Conservation (phyloP, 768 basidiomycete genomes). For the Termitomyces sp. region DNA sequence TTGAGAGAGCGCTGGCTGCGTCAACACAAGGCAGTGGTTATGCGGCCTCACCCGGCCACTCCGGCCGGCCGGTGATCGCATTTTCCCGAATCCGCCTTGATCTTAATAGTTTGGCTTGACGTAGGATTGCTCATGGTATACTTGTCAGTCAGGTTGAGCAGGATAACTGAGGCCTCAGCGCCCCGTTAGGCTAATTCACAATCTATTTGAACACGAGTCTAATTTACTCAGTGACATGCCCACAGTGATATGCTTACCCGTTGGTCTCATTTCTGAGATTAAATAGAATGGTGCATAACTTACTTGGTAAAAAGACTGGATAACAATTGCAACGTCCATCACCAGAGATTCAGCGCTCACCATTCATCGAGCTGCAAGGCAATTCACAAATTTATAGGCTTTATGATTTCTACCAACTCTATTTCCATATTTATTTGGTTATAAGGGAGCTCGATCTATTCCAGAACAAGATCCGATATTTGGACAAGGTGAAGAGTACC, state of each 20-base stretch:
- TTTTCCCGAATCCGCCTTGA: background rate
- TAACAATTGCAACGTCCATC: background rate
- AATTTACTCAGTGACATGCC: background rate
- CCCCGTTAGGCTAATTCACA: background rate
- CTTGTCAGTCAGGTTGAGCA: too few relatives aligned
- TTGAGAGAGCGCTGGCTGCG: conserved; percentile 25
- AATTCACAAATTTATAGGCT: background rate
- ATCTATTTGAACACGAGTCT: too few relatives aligned
- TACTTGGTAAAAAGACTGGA: background rate
- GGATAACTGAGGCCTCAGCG: background rate
- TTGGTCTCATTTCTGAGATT: background rate
- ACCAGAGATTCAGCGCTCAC: background rate
- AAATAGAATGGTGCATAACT: too few relatives aligned
- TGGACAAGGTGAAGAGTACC: too few relatives aligned
- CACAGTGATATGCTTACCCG: too few relatives aligned
- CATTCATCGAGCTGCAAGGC: background rate
- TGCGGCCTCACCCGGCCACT: conserved; percentile 12
- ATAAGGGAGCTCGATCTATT: background rate
- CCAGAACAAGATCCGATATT: too few relatives aligned
- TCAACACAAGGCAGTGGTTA: conserved; percentile 23
- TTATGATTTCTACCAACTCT: background rate
- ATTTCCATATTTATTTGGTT: background rate
- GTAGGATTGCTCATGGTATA: too few relatives aligned
- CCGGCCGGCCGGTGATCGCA: conserved; percentile 12
- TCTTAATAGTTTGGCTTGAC: too few relatives aligned